Conservation (phyloP, 1,284 basidiomycete genomes). For the Irpex rosettiformis region DNA sequence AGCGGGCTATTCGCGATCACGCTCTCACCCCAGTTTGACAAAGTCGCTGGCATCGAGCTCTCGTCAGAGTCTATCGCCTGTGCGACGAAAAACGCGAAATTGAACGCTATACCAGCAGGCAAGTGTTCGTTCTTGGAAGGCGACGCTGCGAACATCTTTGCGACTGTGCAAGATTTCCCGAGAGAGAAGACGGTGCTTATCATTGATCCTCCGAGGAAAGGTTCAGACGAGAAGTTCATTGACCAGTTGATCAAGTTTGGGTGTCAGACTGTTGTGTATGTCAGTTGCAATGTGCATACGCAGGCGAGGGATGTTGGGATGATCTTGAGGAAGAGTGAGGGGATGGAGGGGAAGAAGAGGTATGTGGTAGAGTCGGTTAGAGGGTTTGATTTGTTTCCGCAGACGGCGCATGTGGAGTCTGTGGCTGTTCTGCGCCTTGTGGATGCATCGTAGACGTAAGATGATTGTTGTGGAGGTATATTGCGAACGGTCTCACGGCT, state of each 20-base stretch:
- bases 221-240: slow-evolving; percentile 82
- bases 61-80: slow-evolving; percentile 73
- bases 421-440: slow-evolving; percentile 65
- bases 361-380: slow-evolving; percentile 78
- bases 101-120: slow-evolving; percentile 59
- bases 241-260: slow-evolving; percentile 75
- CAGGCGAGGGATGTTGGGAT: slow-evolving; percentile 83
- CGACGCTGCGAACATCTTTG: slow-evolving; percentile 71
- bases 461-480: too few relatives aligned
- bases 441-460: slow-evolving; percentile 4
- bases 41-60: slow-evolving; percentile 91
- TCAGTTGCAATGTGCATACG: slow-evolving; percentile 92
- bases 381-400: slow-evolving; percentile 91
- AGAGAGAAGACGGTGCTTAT: slow-evolving; percentile 66
- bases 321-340: slow-evolving; percentile 49
- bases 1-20: slow-evolving; percentile 91
- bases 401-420: slow-evolving; percentile 87
- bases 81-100: slow-evolving; percentile 76
- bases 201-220: slow-evolving; percentile 90
- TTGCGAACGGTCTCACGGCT: too few relatives aligned
- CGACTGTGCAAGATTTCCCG: slow-evolving; percentile 65
- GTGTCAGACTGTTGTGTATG: slow-evolving; percentile 77
- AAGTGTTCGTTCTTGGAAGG: slow-evolving; percentile 62
- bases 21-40: slow-evolving; percentile 74
- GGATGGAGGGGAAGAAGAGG: slow-evolving; percentile 37